Conservation (phyloP, 2,329 filamentous ascomycete genomes). For the Fusarium oligoseptatum region DNA sequence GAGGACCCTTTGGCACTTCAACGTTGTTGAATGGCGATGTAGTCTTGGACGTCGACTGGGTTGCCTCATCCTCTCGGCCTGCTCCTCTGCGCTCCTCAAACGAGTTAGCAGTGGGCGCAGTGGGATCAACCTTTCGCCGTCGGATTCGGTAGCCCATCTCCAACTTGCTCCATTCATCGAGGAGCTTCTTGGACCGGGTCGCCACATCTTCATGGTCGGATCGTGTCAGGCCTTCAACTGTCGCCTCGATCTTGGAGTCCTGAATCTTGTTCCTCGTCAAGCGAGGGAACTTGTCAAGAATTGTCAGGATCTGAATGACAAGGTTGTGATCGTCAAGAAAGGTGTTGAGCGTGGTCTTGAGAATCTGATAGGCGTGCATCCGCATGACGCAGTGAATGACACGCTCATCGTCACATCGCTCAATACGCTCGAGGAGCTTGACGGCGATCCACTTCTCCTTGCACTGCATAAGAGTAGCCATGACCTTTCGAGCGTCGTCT, state of each 20-base stretch:
- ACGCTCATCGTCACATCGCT: slow-evolving; percentile 86
- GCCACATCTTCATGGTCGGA: slow-evolving; percentile 82
- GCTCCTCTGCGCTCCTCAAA: slow-evolving; percentile 72
- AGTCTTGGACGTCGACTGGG: slow-evolving; percentile 56
- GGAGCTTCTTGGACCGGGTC: slow-evolving; percentile 75
- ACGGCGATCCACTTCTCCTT: slow-evolving; percentile 99
- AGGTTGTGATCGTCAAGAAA: slow-evolving; percentile 94
- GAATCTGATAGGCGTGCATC: slow-evolving; percentile 96
- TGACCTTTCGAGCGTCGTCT: slow-evolving; percentile 89
- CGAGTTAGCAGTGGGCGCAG: slow-evolving; percentile 67
- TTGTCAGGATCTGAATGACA: slow-evolving; percentile 88
- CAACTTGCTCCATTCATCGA: slow-evolving; percentile 89
- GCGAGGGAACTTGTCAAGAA: slow-evolving; percentile 89
- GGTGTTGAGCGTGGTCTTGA: slow-evolving; percentile 86
- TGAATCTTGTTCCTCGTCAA: slow-evolving; percentile 97
- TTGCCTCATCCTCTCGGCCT: slow-evolving; percentile 57
- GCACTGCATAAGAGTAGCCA: slow-evolving; percentile 96
- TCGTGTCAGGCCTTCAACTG: slow-evolving; percentile 75
- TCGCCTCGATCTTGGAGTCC: slow-evolving; percentile 92
- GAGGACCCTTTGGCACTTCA: slow-evolving; percentile 70
- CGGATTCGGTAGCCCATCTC: slow-evolving; percentile 94
- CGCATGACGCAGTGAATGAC: slow-evolving; percentile 90
- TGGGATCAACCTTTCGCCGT: slow-evolving; percentile 85
- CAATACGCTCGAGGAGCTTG: slow-evolving; percentile 90
- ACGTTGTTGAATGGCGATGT: slow-evolving; percentile 61